Evolutionary conservation across 352 stramenopile species (phyloP).

Genomic region (Globisporangium paddicum): DNA sequence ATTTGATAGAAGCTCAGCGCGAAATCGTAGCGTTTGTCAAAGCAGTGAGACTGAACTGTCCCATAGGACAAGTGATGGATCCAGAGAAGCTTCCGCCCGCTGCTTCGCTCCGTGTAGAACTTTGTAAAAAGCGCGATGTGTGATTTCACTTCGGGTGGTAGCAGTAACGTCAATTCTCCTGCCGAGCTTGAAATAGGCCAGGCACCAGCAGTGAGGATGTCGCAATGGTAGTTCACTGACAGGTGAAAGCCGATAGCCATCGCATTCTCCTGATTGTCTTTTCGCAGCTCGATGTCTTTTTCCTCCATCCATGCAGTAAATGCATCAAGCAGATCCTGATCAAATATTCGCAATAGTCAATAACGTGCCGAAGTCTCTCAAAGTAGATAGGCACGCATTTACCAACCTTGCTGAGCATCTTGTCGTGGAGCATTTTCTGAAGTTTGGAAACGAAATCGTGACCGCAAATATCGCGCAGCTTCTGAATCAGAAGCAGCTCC

Average conservation of each 20-base stretch:
- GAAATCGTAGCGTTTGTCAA: slow-evolving; percentile 78
- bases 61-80: slow-evolving; percentile 76
- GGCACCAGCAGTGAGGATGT: slow-evolving; percentile 76
- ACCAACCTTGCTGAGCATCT: slow-evolving; percentile 74
- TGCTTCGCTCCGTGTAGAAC: slow-evolving; percentile 77
- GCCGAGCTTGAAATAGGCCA: slow-evolving; percentile 77
- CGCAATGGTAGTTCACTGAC: slow-evolving; percentile 58
- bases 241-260: slow-evolving; percentile 56
- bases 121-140: slow-evolving; percentile 76
- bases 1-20: slow-evolving; percentile 85
- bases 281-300: slow-evolving; percentile 43
- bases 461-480: slow-evolving; percentile 80
- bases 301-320: slow-evolving; percentile 75
- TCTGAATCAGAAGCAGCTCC: slow-evolving; percentile 76
- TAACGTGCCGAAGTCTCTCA: background rate
- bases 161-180: slow-evolving; percentile 43
- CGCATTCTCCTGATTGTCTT: slow-evolving; percentile 26
- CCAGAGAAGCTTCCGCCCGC: slow-evolving; percentile 73
- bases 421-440: slow-evolving; percentile 88
- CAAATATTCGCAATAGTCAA: background rate
- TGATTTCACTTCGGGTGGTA: slow-evolving; percentile 48
- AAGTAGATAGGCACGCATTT: background rate
- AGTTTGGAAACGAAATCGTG: slow-evolving; percentile 86
- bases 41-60: slow-evolving; percentile 59
- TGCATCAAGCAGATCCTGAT: slow-evolving; percentile 55